Conservation (phyloP, 2,329 filamentous ascomycete genomes). For the Cytospora schulzeri region DNA sequence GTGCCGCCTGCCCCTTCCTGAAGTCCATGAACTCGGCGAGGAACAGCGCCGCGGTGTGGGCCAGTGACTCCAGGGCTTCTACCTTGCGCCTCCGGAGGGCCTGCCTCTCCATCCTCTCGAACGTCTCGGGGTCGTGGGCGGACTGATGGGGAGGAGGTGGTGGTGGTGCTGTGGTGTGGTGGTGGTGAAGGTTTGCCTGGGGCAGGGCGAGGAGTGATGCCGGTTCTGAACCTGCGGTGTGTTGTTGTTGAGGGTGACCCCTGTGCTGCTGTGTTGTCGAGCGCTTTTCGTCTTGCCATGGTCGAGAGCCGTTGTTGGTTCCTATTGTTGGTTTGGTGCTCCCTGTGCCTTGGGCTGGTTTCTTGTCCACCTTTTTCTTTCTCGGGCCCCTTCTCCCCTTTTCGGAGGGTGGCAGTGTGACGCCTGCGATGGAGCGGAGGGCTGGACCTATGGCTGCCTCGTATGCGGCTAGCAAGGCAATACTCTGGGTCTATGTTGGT, state of each 20-base stretch:
- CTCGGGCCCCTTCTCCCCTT: background rate
- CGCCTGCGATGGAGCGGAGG: slow-evolving; percentile 11
- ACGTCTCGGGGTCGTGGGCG: background rate
- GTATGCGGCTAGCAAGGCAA: slow-evolving; percentile 17
- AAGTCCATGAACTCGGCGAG: slow-evolving; percentile 21
- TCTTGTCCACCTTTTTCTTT: background rate
- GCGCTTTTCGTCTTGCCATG: background rate
- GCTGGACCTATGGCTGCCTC: slow-evolving; percentile 24
- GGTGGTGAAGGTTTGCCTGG: too few species aligned
- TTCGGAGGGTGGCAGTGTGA: background rate
- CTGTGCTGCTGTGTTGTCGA: background rate
- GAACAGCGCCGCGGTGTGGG: slow-evolving; percentile 24
- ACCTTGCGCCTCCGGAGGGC: slow-evolving; percentile 25
- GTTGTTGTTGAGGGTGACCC: background rate
- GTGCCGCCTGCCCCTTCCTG: slow-evolving; percentile 1
- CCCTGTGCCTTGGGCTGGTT: background rate
- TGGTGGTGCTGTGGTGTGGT: background rate
- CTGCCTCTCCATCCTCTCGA: slow-evolving; percentile 19
- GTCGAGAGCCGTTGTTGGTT: background rate
- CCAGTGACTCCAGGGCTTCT: slow-evolving; percentile 24
- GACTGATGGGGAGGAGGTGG: too few species aligned
- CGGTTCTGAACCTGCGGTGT: background rate
- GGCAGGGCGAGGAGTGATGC: background rate
- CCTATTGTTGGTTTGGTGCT: background rate
- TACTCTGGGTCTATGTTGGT: slow-evolving; percentile 4